Percentiles rank a stretch among this genome's conserved stretches.
phyloP scores from a whole-genome alignment of 1,284 basidiomycete genomes.

The Cutaneotrichosporon cyanovorans region DNA sequence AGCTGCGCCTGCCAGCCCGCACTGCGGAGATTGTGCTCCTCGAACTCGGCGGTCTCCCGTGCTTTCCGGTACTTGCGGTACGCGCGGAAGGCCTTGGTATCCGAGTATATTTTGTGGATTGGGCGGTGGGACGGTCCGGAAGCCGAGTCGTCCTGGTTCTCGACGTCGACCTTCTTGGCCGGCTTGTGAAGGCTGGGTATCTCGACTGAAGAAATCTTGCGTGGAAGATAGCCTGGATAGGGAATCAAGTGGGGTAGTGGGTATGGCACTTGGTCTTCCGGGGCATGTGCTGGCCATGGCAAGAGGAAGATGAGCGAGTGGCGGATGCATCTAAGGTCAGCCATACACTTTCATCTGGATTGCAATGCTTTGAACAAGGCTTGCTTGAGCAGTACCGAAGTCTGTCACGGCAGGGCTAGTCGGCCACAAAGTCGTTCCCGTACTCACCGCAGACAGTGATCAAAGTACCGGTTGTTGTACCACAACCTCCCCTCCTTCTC shows the following conservation, averaged over 20 bases:
- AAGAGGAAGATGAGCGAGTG: conserved; percentile 38
- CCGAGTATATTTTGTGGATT: no score
- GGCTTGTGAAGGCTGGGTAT: conserved; percentile 24
- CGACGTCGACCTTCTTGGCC: conserved; percentile 14
- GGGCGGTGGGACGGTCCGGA: no score
- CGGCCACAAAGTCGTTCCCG: no score
- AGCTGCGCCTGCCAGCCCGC: conserved; percentile 22
- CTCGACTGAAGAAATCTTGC: conserved; percentile 22
- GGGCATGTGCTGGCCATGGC: conserved; percentile 35
- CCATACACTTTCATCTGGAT: no score
- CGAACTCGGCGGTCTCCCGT: conserved; percentile 16
- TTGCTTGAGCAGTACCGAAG: no score
- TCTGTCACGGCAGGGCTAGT: no score
- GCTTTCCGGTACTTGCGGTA: background rate
- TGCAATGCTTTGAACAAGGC: no score
- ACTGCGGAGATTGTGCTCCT: conserved; percentile 23
- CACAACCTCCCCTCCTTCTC: no score
- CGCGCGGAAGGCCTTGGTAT: conserved; percentile 7
- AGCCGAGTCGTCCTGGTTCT: background rate
- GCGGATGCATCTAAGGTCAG: no score
- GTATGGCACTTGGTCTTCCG: conserved; percentile 26
- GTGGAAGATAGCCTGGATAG: conserved; percentile 20
- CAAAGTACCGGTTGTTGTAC: conserved; percentile 30
- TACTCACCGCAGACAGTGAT: conserved; percentile 34
- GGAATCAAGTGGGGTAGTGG: conserved; percentile 33